Percentiles rank a stretch among this genome's conserved stretches.
These are phyloP conservation scores for Pythium phragmiticola DNA, from an alignment of 352 stramenopile genomes.

Conservation along the genomic window DNA sequence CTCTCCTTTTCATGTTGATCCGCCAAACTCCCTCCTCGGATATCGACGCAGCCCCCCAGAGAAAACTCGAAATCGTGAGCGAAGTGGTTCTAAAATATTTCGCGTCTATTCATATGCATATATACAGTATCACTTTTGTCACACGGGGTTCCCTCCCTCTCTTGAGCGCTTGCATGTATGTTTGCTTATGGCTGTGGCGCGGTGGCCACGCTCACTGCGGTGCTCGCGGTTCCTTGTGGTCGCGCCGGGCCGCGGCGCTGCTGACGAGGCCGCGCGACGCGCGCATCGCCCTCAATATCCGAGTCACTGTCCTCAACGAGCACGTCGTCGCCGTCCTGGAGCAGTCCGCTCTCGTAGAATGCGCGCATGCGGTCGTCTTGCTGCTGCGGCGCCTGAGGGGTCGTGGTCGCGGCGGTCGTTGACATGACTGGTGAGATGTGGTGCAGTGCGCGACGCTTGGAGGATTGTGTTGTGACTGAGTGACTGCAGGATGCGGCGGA, in stretches of 20 bases:
- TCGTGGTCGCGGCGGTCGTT: not conserved
- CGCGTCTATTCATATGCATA: not conserved
- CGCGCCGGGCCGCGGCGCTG: constrained; percentile 1
- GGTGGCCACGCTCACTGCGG: not conserved
- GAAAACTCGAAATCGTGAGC: not conserved
- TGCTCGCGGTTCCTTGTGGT: not conserved
- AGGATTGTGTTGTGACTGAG: not conserved
- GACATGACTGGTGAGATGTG: not conserved
- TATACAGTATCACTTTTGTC: too few relatives aligned
- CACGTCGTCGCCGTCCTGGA: constrained; percentile 43
- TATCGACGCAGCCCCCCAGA: not conserved
- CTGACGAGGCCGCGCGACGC: constrained; percentile 1
- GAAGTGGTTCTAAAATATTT: not conserved
- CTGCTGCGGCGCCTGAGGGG: not conserved
- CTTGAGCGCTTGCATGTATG: not conserved
- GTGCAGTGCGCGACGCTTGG: not conserved
- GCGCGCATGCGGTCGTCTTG: constrained; percentile 39
- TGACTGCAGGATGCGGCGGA: too few relatives aligned
- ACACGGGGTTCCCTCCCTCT: too few relatives aligned
- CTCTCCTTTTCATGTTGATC: not conserved
- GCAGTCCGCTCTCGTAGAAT: constrained; percentile 61
- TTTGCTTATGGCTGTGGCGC: not conserved
- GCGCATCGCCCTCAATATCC: constrained; percentile 54
- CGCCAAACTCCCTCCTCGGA: not conserved
- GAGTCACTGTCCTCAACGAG: constrained; percentile 44